Base-by-base conservation (phyloP, 441 rosid species). In the Pelargonium citronellum region DNA sequence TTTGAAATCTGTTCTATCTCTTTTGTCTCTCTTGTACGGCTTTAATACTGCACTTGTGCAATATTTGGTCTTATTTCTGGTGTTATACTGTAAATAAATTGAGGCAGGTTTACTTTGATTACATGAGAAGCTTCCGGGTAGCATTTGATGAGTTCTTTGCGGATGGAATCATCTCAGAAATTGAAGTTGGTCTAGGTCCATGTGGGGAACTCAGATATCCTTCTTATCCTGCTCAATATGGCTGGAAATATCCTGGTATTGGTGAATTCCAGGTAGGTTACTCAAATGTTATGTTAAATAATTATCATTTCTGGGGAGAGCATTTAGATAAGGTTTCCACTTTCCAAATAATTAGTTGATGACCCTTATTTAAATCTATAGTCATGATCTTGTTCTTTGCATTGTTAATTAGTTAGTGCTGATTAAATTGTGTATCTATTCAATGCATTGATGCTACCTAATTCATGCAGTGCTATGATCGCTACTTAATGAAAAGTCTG, bases 221-320 rank as follows among this genome's bases (percentile, higher is more conserved):
- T 55, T 95, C 99, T 63, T 88, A 84, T 81, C 96, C 98, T 68
- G 95, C 91, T 66, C 92, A 95, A 83, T 94, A 92, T 75, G 99
- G 99, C 64, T 95, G 98, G 99, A 88, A 97, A 76, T 92, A 90
- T 83, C 98, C 99, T 70, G 98, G 98, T 47, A 85, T 92, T 79
- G 99, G 99, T 75, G 96, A 91, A 88, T 92, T 95, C 78, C 98
- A 95, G 98, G 99, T 95, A 87, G 72, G n/a, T 76, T 27, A 24
- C 46, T 22, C 58, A 13, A 61, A 43, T 27, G 30, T 1, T 27
- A 66, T 73, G 37, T 68, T 60, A 46, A 46, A 46, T 11, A 16
- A 49, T 49, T 49, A 49, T 49, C n/a, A 13, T n/a, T 49, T 49
- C 57, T 49, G 57, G 6, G 17, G 17, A 27, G 30, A 49, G 17